Evolutionary conservation across 768 basidiomycete species (phyloP), one percentile per base, ranked within the genome.

Genomic region (Pleurotus pulmonarius): DNA sequence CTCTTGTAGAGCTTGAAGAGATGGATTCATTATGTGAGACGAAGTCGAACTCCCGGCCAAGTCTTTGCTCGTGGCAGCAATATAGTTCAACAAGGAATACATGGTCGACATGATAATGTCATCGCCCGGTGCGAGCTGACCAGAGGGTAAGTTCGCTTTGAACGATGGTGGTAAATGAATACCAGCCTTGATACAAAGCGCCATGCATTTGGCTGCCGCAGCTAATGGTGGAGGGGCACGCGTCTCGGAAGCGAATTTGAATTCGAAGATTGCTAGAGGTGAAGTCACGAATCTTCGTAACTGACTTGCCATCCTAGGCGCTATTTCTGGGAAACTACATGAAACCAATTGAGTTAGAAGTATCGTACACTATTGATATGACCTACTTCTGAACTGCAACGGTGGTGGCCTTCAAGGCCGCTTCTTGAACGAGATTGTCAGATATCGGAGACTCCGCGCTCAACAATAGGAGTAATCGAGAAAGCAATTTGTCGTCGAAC

Each of bases 81-180:
- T 88, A 68, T 91, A 90, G 67, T 98, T 98, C 58, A 98, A 79
- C 11, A 98, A 81, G 4, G 96, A 97, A 69, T 98, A 98, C 86
- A 98, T 89, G 62, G 94, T 92, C 3, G 95, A 98, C 83, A 94
- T 87, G 66, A 91, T 81, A 38, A 94, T 80, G 65, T 94, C 94
- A 61, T 94, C 90, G 43, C 90, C 91, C 13, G 90, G 88, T 13
- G 90, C 86, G 39, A 92, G 75, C 92, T 94, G 48, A 58, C 34
- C 12, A 39, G 55, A 24, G 56, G 34, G n/a, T 22, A 55, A 46
- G 61, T 9, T 34, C 20, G 11, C 11, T 40, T 45, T 48, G 18
- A 4, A 57, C 12, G 39, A 5, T 45, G n/a, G 20, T 9, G 37
- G 5, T 46, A 26, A 26, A 12, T 24, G 3, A 7, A 45, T 1